These are phyloP conservation scores for Hanseniaspora thailandica DNA, from an alignment of 805 yeast genomes.

Conservation along the genomic window DNA sequence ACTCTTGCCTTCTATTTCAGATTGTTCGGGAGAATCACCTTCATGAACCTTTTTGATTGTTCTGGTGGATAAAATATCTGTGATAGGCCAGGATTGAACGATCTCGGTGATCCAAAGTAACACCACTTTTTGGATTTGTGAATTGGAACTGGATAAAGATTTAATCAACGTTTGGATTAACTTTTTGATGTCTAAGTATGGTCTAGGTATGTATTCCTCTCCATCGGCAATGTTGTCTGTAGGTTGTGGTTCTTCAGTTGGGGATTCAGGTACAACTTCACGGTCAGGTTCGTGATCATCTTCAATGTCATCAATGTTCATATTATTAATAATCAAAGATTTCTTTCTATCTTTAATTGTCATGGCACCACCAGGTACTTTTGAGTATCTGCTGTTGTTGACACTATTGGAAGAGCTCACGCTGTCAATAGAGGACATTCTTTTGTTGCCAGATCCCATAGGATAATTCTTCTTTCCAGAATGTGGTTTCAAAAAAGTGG, in stretches of 20 bases:
- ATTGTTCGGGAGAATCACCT: not conserved
- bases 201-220: slow-evolving; percentile 38
- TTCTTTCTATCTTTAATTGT: slow-evolving; percentile 28
- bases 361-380: slow-evolving; percentile 4
- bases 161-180: slow-evolving; percentile 73
- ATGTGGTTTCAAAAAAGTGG: not conserved
- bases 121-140: slow-evolving; percentile 66
- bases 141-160: slow-evolving; percentile 61
- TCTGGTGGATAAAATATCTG: slow-evolving; percentile 21
- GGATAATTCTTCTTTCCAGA: not conserved
- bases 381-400: not conserved
- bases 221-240: slow-evolving; percentile 27
- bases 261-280: too few relatives aligned
- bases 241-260: not conserved
- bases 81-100: slow-evolving; percentile 32
- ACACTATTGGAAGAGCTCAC: not conserved
- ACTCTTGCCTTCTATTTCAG: not conserved
- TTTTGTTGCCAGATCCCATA: slow-evolving; percentile 20
- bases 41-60: not conserved
- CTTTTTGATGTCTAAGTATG: slow-evolving; percentile 55
- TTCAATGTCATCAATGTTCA: slow-evolving; percentile 1
- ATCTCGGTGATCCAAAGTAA: slow-evolving; percentile 73
- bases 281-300: not conserved
- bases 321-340: slow-evolving; percentile 11
- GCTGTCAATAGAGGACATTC: slow-evolving; percentile 15